Base-by-base conservation (phyloP, 495 filamentous ascomycete species). In the Penicillium pancosmium region DNA sequence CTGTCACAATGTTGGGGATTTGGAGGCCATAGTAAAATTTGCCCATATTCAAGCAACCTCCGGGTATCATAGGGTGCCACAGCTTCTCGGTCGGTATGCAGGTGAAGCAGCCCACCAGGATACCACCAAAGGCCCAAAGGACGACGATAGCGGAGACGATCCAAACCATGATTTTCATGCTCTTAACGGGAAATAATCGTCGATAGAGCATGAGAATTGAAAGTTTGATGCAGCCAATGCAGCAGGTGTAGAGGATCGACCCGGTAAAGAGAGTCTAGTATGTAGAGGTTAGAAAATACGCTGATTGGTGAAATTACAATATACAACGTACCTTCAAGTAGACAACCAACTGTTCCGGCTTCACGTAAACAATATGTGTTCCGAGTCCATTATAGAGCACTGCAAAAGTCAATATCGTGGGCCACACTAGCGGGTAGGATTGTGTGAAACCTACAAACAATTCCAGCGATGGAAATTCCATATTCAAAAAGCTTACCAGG, bases 1-100 rank as follows among this genome's bases (percentile, higher is more conserved):
- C 79, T 0, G 73, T 72, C 0, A 72, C 46, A 21, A 81, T 76
- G 38, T 82, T 81, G 10, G 76, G 72, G 6, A 78, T 66, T 23
- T 76, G 69, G 33, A 71, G 69, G 0, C 68, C 73, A 8, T 79
- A 69, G 46, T 73, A 75, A 52, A 69, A 73, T 31, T 50, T 59
- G 19, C 58, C 62, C 3, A 65, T 48, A 47, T 77, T 64, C 41
- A 80, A 65, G 48, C 74, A 79, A 3, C 57, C 56, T 23, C 72
- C 68, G 2, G 57, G 44, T 9, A 66, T 44, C 18, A 43, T 41
- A 7, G 59, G 65, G 27, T 68, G 40, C 70, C 71, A 77, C 9
- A 71, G 69, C 52, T 70, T 73, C 27, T 68, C 48, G 3, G 73
- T 67, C 5, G 76, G 75, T 34, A 69, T 66, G 48, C 76, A 80